A percentile compares a stretch with the other conserved stretches of the same genome.
These are phyloP conservation scores for Pisolithus sp. DNA, from an alignment of 768 basidiomycete species.

Conservation along the genomic window DNA sequence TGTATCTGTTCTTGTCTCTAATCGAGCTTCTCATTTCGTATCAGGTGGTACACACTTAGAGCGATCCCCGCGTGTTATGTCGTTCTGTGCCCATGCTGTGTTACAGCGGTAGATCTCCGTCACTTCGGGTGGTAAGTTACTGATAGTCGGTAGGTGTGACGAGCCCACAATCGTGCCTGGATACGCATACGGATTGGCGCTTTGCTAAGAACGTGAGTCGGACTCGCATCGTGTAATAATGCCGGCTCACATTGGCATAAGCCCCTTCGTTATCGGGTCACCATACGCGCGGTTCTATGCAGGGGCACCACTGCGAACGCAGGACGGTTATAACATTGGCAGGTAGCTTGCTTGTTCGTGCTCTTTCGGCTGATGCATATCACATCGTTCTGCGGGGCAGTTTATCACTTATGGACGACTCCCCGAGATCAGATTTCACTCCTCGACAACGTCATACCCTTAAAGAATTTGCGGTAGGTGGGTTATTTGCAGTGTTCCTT, in stretches of 20 bases:
- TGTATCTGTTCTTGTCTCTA: neutral
- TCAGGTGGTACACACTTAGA: constrained; percentile 41
- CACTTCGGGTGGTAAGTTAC: neutral
- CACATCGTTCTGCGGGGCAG: constrained; percentile 28
- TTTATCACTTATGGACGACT: constrained; percentile 78
- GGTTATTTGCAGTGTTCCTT: neutral
- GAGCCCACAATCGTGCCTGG: constrained; percentile 85
- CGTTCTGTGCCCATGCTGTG: constrained; percentile 82
- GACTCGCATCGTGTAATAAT: neutral
- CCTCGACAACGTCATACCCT: constrained; percentile 86
- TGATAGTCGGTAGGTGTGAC: constrained; percentile 48
- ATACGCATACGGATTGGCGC: constrained; percentile 79
- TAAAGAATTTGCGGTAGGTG: constrained; percentile 78
- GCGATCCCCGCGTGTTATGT: constrained; percentile 49
- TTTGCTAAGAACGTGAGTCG: constrained; percentile 72
- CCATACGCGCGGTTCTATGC: constrained; percentile 85
- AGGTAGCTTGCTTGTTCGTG: constrained; percentile 40
- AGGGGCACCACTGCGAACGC: constrained; percentile 82
- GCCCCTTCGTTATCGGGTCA: constrained; percentile 62
- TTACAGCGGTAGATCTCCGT: constrained; percentile 53
- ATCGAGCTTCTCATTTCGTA: neutral
- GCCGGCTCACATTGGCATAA: constrained; percentile 23
- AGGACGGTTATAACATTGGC: constrained; percentile 88
- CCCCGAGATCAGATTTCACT: constrained; percentile 76
- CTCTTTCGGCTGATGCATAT: neutral